Base-by-base conservation (phyloP, 2,329 filamentous ascomycete species). In the Colletotrichum melonis region DNA sequence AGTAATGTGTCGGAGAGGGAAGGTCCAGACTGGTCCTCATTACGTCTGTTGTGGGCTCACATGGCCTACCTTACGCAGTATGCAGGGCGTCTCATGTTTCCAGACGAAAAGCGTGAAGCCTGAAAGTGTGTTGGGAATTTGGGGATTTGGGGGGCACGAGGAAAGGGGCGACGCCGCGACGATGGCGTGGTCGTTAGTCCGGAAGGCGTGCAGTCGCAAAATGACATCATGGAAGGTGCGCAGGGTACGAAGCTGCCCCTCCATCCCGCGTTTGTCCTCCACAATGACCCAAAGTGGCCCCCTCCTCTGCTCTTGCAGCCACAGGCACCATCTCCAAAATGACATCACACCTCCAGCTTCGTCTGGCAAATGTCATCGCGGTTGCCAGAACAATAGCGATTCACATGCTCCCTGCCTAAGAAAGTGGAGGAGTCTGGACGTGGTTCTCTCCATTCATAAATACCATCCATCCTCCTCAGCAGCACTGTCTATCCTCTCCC, bases 151-250 rank as follows among this genome's bases (percentile, higher is more conserved):
- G 49, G 24, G 59, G 35, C 30, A 32, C 30, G 30, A 9, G 8
- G 32, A 35, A 35, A 62, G 56, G 60, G 55, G 6, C 38, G 38
- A 42, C 38, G 32, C 26, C 38, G 32, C 26, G 55, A 65, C 49
- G 24, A 70, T 59, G 54, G 66, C 60, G 55, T 69, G 58, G 42
- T 35, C n/a, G 32, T 19, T 32, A 24, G 49, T 69, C 49, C 52
- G 46, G 42, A 42, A 63, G 30, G 42, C 26, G 24, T 32, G 58
- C 56, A 49, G 28, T 65, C 46, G 49, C 49, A 24, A 57, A 65
- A 73, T 73, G 71, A 73, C 71, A 73, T 73, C 71, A 73, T 71
- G 24, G 24, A 49, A 62, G 55, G 56, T n/a, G 56, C 26, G 42
- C 28, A 46, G 62, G 56, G 56, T 65, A 60, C 55, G 64, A 62